Evolutionary conservation across 2,329 filamentous ascomycete species (phyloP).

Genomic region (Capronia americana): DNA sequence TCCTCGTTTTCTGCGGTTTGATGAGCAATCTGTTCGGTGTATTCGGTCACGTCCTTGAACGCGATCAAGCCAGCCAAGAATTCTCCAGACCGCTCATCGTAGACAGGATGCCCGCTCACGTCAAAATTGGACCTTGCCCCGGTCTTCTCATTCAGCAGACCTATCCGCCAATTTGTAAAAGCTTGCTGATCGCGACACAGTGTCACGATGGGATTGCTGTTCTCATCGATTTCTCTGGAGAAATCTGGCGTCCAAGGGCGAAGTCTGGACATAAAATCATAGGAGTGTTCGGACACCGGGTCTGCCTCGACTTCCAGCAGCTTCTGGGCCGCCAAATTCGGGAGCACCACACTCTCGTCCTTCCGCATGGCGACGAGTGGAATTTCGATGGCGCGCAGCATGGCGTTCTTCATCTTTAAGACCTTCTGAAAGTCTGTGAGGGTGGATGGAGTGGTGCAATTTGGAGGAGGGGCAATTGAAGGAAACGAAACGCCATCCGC

Average conservation of each 20-base stretch:
- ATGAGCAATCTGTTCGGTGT: conserved; percentile 71
- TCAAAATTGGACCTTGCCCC: conserved; percentile 67
- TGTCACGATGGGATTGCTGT: conserved; percentile 71
- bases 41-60: conserved; percentile 73
- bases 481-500: conserved; percentile 66
- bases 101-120: conserved; percentile 69
- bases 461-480: conserved; percentile 69
- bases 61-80: conserved; percentile 76
- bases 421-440: conserved; percentile 76
- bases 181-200: conserved; percentile 67
- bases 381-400: conserved; percentile 75
- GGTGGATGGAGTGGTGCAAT: conserved; percentile 60
- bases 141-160: conserved; percentile 64
- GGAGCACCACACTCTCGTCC: conserved; percentile 74
- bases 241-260: conserved; percentile 72
- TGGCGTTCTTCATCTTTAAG: conserved; percentile 75
- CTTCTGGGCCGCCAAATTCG: conserved; percentile 69
- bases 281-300: conserved; percentile 53
- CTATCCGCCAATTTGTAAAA: conserved; percentile 66
- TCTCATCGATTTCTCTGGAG: conserved; percentile 59
- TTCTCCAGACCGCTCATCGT: conserved; percentile 70
- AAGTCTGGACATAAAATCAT: conserved; percentile 67
- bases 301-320: conserved; percentile 57
- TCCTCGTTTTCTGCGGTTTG: conserved; percentile 75
- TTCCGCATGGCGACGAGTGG: conserved; percentile 83